Evolutionary conservation across 805 yeast species (phyloP).

Genomic region (Starmerella apis): DNA sequence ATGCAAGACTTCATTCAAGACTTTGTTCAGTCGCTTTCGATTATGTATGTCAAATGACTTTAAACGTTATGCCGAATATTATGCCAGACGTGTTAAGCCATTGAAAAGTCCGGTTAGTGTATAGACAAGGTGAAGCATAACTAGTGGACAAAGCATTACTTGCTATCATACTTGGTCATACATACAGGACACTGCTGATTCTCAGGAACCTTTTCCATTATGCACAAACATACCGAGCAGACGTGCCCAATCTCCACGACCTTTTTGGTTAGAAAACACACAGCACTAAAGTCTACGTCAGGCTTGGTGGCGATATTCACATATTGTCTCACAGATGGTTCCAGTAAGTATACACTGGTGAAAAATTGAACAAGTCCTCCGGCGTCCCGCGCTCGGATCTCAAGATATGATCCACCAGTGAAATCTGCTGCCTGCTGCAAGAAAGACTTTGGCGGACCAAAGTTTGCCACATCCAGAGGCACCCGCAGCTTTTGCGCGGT

Average conservation of each 20-base stretch:
- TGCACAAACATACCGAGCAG: slow-evolving; percentile 88
- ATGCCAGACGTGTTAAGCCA: too few relatives aligned
- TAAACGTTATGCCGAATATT: too few relatives aligned
- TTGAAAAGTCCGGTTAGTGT: too few relatives aligned
- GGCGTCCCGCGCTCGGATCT: slow-evolving; percentile 45
- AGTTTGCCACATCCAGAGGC: slow-evolving; percentile 81
- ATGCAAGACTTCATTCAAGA: too few relatives aligned
- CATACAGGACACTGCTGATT: slow-evolving; percentile 75
- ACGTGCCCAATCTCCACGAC: slow-evolving; percentile 90
- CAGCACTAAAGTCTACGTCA: slow-evolving; percentile 85
- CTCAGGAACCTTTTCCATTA: slow-evolving; percentile 41
- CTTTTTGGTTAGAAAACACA: slow-evolving; percentile 83
- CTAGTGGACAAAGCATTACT: neutral
- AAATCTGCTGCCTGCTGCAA: slow-evolving; percentile 94
- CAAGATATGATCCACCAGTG: slow-evolving; percentile 78
- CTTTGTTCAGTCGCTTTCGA: too few relatives aligned
- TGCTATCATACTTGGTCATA: slow-evolving; percentile 45
- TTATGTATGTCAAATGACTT: too few relatives aligned
- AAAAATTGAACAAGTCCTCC: slow-evolving; percentile 75
- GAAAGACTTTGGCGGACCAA: slow-evolving; percentile 64
- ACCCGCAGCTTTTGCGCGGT: slow-evolving; percentile 83
- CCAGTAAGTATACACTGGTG: slow-evolving; percentile 70
- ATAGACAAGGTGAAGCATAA: too few relatives aligned
- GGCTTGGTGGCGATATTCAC: slow-evolving; percentile 73
- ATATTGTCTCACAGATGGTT: slow-evolving; percentile 68